Evolutionary conservation across 2,329 filamentous ascomycete species (phyloP).

Genomic region (Plenodomus tracheiphilus): DNA sequence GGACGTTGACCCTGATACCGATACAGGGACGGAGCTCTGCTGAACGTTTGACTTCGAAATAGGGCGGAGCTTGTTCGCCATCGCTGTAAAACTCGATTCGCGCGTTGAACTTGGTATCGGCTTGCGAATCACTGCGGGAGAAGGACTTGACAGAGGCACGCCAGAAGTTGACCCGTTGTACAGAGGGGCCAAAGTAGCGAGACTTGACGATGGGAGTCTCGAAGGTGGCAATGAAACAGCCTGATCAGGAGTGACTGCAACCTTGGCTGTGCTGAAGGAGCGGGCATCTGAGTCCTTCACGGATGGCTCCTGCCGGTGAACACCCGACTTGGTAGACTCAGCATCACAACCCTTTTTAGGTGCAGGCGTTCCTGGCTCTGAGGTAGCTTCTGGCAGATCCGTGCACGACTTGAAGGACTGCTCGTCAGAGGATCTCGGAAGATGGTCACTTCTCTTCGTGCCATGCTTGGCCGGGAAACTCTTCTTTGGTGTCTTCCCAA

Average conservation of each 20-base stretch:
- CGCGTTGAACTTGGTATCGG: conserved; percentile 8
- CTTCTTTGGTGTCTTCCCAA: background rate
- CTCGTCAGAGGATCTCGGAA: conserved; percentile 35
- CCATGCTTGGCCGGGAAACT: conserved; percentile 2
- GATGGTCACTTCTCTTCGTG: conserved; percentile 25
- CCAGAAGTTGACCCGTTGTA: conserved; percentile 13
- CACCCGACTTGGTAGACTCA: conserved; percentile 18
- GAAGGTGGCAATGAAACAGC: conserved; percentile 19
- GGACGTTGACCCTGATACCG: conserved; percentile 28
- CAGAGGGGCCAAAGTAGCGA: conserved; percentile 6
- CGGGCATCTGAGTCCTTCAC: conserved; percentile 25
- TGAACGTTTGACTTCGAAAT: conserved; percentile 28
- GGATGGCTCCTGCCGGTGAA: conserved; percentile 9
- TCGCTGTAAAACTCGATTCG: conserved; percentile 24
- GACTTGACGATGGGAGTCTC: conserved; percentile 11
- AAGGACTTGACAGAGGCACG: conserved; percentile 15
- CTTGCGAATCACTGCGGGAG: conserved; percentile 17
- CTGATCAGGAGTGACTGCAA: conserved; percentile 23
- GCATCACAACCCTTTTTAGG: conserved; percentile 5
- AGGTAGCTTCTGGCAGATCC: conserved; percentile 17
- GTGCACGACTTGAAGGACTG: conserved; percentile 42
- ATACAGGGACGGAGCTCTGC: conserved; percentile 21
- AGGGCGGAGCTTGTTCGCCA: conserved; percentile 15
- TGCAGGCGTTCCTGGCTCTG: background rate
- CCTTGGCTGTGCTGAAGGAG: conserved; percentile 29